These are phyloP conservation scores for Psilocybe tampanensis DNA, from an alignment of 768 basidiomycete species.

Conservation along the genomic window DNA sequence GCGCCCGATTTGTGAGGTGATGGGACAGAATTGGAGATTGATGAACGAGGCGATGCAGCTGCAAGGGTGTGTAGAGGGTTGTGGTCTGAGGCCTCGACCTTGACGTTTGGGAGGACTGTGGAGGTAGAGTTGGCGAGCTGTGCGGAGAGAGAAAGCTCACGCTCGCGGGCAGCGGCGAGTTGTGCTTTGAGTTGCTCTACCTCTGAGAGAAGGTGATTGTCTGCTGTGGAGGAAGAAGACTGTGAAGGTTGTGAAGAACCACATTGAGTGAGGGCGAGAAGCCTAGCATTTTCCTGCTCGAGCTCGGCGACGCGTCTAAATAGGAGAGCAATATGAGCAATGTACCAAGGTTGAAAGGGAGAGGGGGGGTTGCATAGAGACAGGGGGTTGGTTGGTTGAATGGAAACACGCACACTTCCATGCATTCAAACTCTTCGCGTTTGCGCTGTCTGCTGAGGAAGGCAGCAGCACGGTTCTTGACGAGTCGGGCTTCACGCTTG, in stretches of 20 bases:
- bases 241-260: slow-evolving; percentile 29
- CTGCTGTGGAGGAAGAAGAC: slow-evolving; percentile 25
- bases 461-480: slow-evolving; percentile 91
- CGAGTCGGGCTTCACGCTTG: slow-evolving; percentile 89
- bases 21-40: slow-evolving; percentile 28
- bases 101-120: slow-evolving; percentile 40
- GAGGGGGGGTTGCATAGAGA: slow-evolving; percentile 15
- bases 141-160: slow-evolving; percentile 65
- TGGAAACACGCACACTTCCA: slow-evolving; percentile 76
- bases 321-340: slow-evolving; percentile 17
- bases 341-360: slow-evolving; percentile 7
- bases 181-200: slow-evolving; percentile 69
- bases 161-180: slow-evolving; percentile 64
- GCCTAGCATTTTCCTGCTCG: slow-evolving; percentile 81
- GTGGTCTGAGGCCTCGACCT: slow-evolving; percentile 61
- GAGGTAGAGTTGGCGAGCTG: slow-evolving; percentile 50
- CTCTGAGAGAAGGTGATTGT: slow-evolving; percentile 52
- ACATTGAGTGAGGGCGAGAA: slow-evolving; percentile 59
- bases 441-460: slow-evolving; percentile 91
- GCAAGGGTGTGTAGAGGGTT: slow-evolving; percentile 33
- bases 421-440: slow-evolving; percentile 88
- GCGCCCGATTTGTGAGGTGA: slow-evolving; percentile 63
- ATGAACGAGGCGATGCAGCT: slow-evolving; percentile 43
- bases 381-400: slow-evolving; percentile 7
- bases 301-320: slow-evolving; percentile 80